Conservation (phyloP, 352 stramenopile species). For the Saprolegnia parasitica region DNA sequence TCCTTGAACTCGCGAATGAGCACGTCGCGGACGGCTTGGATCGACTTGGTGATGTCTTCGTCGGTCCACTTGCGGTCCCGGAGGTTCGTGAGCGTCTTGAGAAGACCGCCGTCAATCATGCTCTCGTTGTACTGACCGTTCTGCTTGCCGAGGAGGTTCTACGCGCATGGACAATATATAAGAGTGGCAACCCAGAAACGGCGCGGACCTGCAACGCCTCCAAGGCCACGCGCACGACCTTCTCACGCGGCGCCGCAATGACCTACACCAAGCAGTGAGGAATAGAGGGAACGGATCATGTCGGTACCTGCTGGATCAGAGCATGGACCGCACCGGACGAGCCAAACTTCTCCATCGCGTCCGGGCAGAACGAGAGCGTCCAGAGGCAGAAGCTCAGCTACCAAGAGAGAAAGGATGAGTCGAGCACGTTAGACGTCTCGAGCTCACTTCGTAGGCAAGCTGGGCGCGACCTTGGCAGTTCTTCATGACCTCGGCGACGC, state of each 20-base stretch:
- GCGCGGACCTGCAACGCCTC: conserved; percentile 78
- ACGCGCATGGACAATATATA: not conserved
- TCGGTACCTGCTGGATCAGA: conserved; percentile 67
- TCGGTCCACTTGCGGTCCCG: conserved; percentile 93
- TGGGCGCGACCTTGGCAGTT: conserved; percentile 85
- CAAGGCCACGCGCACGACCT: conserved; percentile 94
- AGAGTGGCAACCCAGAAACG: not conserved
- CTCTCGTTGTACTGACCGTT: conserved; percentile 85
- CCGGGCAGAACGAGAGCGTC: conserved; percentile 91
- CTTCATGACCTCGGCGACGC: conserved; percentile 67
- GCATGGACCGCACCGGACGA: conserved; percentile 56
- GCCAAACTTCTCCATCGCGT: conserved; percentile 77
- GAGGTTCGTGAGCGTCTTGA: conserved; percentile 94
- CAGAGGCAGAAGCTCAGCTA: conserved; percentile 96
- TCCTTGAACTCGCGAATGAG: conserved; percentile 86
- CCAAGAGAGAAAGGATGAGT: not conserved
- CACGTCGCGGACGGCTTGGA: conserved; percentile 70
- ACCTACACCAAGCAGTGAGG: conserved; percentile 37
- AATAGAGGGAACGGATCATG: not conserved
- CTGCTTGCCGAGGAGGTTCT: conserved; percentile 78
- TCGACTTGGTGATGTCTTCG: conserved; percentile 89
- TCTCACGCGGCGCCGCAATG: conserved; percentile 93
- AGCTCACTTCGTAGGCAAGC: conserved; percentile 89
- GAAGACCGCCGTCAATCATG: conserved; percentile 95
- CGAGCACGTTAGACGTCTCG: not conserved